These are phyloP conservation scores for Fraxinus albicans DNA, from an alignment of 305 asterid species.

Conservation along the genomic window DNA sequence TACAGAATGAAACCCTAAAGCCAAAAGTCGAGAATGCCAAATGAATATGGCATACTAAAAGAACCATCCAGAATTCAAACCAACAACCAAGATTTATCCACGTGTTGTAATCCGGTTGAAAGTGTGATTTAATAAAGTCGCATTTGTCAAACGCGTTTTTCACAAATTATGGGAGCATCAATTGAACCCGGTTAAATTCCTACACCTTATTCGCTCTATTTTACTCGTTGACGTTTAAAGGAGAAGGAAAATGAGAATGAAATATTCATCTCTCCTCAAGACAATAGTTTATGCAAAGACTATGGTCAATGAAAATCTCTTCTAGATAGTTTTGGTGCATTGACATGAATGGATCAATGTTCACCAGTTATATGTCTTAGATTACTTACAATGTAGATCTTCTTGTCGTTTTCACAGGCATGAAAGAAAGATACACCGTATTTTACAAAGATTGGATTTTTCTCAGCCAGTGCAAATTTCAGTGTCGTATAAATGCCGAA, in stretches of 20 bases:
- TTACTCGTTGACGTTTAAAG: background rate
- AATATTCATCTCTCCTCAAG: background rate
- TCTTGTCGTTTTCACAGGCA: background rate
- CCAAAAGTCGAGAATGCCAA: too few species aligned
- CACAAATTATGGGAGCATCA: too few species aligned
- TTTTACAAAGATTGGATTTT: background rate
- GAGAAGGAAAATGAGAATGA: background rate
- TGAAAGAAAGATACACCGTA: background rate
- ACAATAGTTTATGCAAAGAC: background rate
- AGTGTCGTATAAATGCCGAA: background rate
- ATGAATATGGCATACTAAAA: too few species aligned
- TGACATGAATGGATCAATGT: background rate
- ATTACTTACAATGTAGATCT: conserved; percentile 7
- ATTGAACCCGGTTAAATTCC: too few species aligned
- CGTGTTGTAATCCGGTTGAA: too few species aligned
- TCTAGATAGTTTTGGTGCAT: background rate
- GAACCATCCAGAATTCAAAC: too few species aligned
- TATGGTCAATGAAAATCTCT: background rate
- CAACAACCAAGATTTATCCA: too few species aligned
- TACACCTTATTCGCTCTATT: background rate
- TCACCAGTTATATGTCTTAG: background rate
- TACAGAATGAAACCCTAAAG: too few species aligned
- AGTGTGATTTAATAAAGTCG: too few species aligned
- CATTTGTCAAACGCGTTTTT: too few species aligned
- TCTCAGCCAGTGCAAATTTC: background rate